A percentile compares a stretch with the other conserved stretches of the same genome.
Evolutionary conservation across 2,329 filamentous ascomycete species (phyloP).

Genomic region (Graphilbum fragrans): DNA sequence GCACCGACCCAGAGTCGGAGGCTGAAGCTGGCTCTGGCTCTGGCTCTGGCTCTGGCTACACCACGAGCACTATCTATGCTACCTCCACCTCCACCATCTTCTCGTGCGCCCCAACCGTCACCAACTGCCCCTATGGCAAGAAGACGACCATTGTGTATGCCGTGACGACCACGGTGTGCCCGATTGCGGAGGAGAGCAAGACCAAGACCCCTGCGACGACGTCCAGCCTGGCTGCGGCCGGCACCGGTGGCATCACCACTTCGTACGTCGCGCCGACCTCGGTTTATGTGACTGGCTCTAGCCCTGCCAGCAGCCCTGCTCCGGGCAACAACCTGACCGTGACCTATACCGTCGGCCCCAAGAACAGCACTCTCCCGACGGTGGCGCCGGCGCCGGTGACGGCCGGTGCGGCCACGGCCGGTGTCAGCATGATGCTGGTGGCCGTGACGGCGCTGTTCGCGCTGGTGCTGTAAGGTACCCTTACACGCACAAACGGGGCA

Average conservation of each 20-base stretch:
- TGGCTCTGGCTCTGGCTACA: slow-evolving; percentile 3
- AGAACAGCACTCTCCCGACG: background rate
- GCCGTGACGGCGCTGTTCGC: background rate
- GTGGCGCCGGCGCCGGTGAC: background rate
- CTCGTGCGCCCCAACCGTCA: slow-evolving; percentile 15
- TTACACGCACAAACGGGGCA: background rate
- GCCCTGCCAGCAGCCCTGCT: background rate
- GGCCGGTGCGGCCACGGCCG: slow-evolving; percentile 1
- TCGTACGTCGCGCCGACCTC: background rate
- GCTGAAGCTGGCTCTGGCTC: slow-evolving; percentile 3
- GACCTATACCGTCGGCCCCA: background rate
- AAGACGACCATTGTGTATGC: slow-evolving; percentile 17
- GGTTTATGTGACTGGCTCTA: background rate
- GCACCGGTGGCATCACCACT: background rate
- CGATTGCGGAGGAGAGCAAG: slow-evolving; percentile 16
- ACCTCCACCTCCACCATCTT: slow-evolving; percentile 13
- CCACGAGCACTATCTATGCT: slow-evolving; percentile 5
- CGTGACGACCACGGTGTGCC: slow-evolving; percentile 27
- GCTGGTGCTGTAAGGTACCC: background rate
- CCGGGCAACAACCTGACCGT: background rate
- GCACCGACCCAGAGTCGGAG: background rate
- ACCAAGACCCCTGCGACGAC: background rate
- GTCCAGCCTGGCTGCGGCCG: background rate
- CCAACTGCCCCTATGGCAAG: slow-evolving; percentile 14
- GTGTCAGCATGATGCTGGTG: slow-evolving; percentile 3